Conservation (phyloP, 1,139 yeast species). For the Saccharomycopsis hybrid region DNA sequence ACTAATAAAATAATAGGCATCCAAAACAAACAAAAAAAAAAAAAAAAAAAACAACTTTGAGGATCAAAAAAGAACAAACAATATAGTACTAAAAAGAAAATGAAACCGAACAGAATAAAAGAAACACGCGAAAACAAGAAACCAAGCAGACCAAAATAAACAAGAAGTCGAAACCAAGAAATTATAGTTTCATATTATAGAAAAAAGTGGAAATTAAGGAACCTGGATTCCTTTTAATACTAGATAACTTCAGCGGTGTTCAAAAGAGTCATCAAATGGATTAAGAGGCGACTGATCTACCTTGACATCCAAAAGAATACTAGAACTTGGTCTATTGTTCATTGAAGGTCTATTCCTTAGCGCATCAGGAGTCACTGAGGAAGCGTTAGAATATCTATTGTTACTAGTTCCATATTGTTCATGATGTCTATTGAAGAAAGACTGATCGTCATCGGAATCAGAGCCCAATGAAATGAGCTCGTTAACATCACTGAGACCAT, state of each 20-base stretch:
- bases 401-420: not conserved
- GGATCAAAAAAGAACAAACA: no score
- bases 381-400: not conserved
- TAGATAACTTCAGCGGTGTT: not conserved
- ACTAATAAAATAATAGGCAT: no score
- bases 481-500: conserved; percentile 2
- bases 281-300: conserved; percentile 12
- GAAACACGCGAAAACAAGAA: no score
- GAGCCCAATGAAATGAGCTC: conserved; percentile 20
- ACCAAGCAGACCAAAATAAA: no score
- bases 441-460: conserved; percentile 8
- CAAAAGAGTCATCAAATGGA: conserved; percentile 20
- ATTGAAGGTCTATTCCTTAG: not conserved
- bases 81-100: no score
- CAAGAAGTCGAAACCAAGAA: no score
- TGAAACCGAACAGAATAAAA: no score
- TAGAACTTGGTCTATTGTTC: conserved; percentile 17
- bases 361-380: not conserved
- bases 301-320: conserved; percentile 6
- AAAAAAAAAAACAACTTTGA: no score
- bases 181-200: no score
- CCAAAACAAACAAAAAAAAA: no score
- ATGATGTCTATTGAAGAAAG: not conserved
- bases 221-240: no score
- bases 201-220: no score